phyloP scores from a whole-genome alignment of 306 rosid species.

The Gleditsia sinensis region DNA sequence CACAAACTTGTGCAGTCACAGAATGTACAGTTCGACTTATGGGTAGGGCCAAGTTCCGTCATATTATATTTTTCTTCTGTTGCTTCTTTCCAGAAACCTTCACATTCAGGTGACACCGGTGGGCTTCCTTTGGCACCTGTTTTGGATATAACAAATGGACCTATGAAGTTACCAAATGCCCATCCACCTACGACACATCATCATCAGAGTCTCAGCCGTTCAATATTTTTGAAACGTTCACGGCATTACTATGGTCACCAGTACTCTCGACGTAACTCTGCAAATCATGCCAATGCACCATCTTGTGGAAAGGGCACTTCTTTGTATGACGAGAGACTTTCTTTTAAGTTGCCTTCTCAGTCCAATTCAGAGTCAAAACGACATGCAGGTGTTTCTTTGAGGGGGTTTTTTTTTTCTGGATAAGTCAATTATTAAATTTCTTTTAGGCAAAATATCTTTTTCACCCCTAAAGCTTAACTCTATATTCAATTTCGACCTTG shows the following conservation, averaged over 20 bases:
- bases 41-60: not conserved
- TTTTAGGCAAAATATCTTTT: no score
- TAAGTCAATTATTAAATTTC: no score
- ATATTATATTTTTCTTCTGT: not conserved
- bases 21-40: constrained; percentile 14
- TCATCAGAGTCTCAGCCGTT: constrained; percentile 70
- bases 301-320: constrained; percentile 61
- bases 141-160: constrained; percentile 55
- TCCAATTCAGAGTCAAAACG: constrained; percentile 48
- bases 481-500: no score
- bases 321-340: constrained; percentile 51
- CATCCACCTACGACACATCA: constrained; percentile 54
- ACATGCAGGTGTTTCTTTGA: constrained; percentile 51
- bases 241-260: constrained; percentile 83
- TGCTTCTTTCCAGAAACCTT: constrained; percentile 46
- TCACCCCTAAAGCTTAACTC: no score
- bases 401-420: no score
- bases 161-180: constrained; percentile 51
- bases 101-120: constrained; percentile 53
- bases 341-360: constrained; percentile 67
- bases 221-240: constrained; percentile 75
- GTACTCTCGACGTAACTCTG: constrained; percentile 76
- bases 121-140: constrained; percentile 44
- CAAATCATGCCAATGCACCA: constrained; percentile 61
- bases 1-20: constrained; percentile 22